Evolutionary conservation across 805 yeast genomes (phyloP), one percentile per base, ranked within the genome.

Genomic region (Blastobotrys attinorum): DNA sequence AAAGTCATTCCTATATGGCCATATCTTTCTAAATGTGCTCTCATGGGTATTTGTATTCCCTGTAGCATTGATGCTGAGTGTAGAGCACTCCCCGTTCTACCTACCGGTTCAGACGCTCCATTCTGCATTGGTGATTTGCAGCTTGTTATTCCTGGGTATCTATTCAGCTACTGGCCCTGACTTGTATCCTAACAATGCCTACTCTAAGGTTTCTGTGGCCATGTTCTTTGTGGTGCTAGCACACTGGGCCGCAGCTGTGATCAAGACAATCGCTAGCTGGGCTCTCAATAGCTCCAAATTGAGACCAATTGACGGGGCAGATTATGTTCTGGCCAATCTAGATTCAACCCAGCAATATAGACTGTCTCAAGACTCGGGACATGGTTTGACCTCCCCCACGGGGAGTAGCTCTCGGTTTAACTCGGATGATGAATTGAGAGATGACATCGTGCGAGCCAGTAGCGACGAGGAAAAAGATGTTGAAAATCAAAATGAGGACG

Each of bases 141-240:
- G 92, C 1, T 61, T 83, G 43, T 48, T 78, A 13, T 62, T 73
- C 16, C 75, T 79, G 53, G 71, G 75, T 40, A 63, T 80, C 7
- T 86, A 80, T 56, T 72, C 76, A 33, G 60, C 67, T 3, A 67
- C 81, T 15, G 80, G 79, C 20, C 82, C 84, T 0, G 59, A 73
- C 44, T 66, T 86, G 54, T 90, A 86, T 59, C 95, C 95, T 1
- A 69, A 73, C 33, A 85, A 85, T 58, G 81, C 83, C 0, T 88
- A 88, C 62, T 64, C 75, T 11, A 74, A 71, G 54, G 77, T 84
- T 77, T 72, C 83, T 20, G 66, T 74, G 57, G 73, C 83, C 8
- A 62, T 87, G 46, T 62, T 81, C 8, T 58, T 80, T 40, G 60
- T 77, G 8, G 61, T 79, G 1, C 45, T 72, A 1, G 62, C 67